phyloP scores from a whole-genome alignment of 2,329 filamentous ascomycete species.

The Monilinia vaccinii-corymbosi region DNA sequence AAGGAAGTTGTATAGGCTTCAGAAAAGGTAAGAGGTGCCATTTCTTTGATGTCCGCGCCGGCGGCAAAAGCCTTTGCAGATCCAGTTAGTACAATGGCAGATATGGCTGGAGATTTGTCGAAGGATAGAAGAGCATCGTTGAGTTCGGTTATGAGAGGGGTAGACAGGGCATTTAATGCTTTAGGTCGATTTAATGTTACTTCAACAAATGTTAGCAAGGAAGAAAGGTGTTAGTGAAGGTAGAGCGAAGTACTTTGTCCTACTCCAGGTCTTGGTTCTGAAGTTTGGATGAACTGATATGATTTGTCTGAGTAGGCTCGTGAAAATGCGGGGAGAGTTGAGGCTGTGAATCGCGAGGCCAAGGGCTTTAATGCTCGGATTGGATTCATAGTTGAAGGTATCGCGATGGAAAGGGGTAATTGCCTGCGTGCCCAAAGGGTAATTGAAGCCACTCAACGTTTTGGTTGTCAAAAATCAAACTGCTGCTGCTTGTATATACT shows the following conservation, averaged over 20 bases:
- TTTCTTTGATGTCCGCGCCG: constrained; percentile 98
- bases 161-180: constrained; percentile 88
- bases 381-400: constrained; percentile 23
- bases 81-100: constrained; percentile 78
- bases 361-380: constrained; percentile 25
- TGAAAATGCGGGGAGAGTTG: constrained; percentile 24
- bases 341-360: constrained; percentile 25
- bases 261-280: constrained; percentile 78
- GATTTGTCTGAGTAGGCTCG: constrained; percentile 29
- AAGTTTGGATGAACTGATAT: constrained; percentile 79
- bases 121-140: constrained; percentile 67
- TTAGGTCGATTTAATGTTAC: constrained; percentile 92
- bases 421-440: background rate
- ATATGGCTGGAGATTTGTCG: constrained; percentile 59
- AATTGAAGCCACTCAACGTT: background rate
- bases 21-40: constrained; percentile 85
- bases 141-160: constrained; percentile 82
- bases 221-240: background rate
- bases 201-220: constrained; percentile 31
- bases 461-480: background rate
- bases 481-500: background rate
- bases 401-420: background rate
- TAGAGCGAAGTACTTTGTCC: constrained; percentile 58
- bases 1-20: constrained; percentile 83
- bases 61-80: constrained; percentile 87